A percentile compares a stretch with the other conserved stretches of the same genome.
These are phyloP conservation scores for Sporothrix dimorphospora DNA, from an alignment of 2,329 filamentous ascomycete genomes.

Conservation along the genomic window DNA sequence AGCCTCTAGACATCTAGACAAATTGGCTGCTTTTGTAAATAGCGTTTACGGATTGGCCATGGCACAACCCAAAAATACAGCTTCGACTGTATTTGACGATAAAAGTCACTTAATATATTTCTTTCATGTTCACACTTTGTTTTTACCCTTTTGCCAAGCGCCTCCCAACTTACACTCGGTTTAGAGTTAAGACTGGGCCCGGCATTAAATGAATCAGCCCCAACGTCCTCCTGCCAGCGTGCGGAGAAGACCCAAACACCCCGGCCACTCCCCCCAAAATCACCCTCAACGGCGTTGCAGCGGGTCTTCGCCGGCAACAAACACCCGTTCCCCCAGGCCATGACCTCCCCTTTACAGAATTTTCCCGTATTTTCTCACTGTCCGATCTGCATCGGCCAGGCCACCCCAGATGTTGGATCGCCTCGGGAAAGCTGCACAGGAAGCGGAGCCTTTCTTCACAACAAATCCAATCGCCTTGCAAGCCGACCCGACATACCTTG, in stretches of 20 bases:
- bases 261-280: too few relatives aligned
- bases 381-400: not conserved
- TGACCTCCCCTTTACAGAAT: not conserved
- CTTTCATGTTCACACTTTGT: not conserved
- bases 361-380: not conserved
- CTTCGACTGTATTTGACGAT: not conserved
- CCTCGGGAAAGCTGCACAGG: not conserved
- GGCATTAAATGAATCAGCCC: not conserved
- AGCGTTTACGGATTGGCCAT: not conserved
- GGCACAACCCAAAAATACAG: not conserved
- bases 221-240: not conserved
- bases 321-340: too few relatives aligned
- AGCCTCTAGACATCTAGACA: slow-evolving; percentile 9
- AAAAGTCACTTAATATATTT: slow-evolving; percentile 9
- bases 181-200: not conserved
- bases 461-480: not conserved
- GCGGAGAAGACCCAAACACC: not conserved
- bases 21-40: not conserved
- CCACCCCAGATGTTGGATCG: not conserved
- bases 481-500: slow-evolving; percentile 1
- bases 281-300: too few relatives aligned
- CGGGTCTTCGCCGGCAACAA: too few relatives aligned
- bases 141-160: too few relatives aligned
- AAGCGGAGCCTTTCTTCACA: not conserved
- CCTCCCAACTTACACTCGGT: not conserved